Base-by-base conservation (phyloP, 768 basidiomycete species). In the Xerocomellus amylosporus region DNA sequence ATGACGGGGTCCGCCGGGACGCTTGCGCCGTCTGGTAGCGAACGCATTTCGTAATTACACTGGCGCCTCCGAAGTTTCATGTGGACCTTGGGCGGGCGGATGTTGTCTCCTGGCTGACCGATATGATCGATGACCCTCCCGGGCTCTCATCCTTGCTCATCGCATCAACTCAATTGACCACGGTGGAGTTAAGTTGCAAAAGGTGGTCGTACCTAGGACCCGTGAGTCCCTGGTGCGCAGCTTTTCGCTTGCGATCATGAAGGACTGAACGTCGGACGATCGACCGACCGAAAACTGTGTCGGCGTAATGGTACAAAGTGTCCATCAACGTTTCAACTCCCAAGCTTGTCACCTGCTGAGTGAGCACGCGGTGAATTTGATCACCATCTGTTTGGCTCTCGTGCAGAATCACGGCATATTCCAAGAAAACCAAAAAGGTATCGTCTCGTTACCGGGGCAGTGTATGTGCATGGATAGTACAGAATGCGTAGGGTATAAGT, bases 401-500 rank as follows among this genome's bases (percentile, higher is more conserved):
- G 13, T 6, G 24, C 19, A 19, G 48, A 39, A 15, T 28, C 15
- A 7, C 15, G 20, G 20, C 19, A 26, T 12, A 14, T 24, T 34
- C 37, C 61, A 59, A 61, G 40, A 58, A 46, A 33, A 49, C 20
- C 54, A 37, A 38, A 48, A 45, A 39, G 50, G 7, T 24, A 49
- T 63, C 43, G 20, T 50, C 46, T 40, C 28, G 46, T 50, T 26
- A 22, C 24, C 6, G 33, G 49, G n/a, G 15, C 15, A 46, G 28
- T 46, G 41, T 57, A 37, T 47, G 44, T 49, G 49, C 58, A 34
- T 51, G 50, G 43, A 55, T 62, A 58, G 55, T 68, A 68, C 62
- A 67, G 2, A 19, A 42, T 67, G 58, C 15, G 47, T 56, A 48
- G 60, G 58, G 59, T 67, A 63, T 60, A 55, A 19, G 38, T 62